Evolutionary conservation across 148 eudicot genomes (phyloP).

Genomic region (Nepenthes gracilis): DNA sequence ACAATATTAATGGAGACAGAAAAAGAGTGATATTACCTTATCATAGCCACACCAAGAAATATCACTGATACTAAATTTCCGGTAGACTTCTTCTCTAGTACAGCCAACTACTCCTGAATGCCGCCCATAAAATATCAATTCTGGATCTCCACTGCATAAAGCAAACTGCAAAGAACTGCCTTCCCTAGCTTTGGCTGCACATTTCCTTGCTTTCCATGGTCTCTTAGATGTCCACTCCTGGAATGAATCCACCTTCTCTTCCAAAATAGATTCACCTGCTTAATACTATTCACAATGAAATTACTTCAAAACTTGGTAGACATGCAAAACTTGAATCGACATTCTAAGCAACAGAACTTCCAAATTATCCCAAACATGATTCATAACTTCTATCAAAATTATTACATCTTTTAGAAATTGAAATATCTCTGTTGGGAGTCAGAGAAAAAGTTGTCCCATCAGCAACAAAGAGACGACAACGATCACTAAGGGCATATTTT

Average conservation of each 20-base stretch:
- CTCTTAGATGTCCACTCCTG: conserved; percentile 85
- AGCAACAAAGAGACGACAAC: conserved; percentile 92
- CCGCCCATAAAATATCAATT: conserved; percentile 72
- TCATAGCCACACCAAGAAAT: conserved; percentile 57
- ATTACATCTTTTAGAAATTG: conserved; percentile 29
- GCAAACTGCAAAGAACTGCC: conserved; percentile 16
- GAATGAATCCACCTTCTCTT: conserved; percentile 29
- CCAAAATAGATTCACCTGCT: conserved; percentile 35
- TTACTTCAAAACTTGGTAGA: conserved; percentile 8
- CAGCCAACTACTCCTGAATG: conserved; percentile 85
- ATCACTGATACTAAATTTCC: conserved; percentile 17
- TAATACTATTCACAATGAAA: conserved; percentile 13
- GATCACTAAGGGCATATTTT: conserved; percentile 69
- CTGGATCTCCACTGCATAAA: conserved; percentile 36
- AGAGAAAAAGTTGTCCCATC: conserved; percentile 78
- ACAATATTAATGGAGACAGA: not conserved
- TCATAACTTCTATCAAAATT: conserved; percentile 2
- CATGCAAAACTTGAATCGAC: not conserved
- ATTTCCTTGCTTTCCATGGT: conserved; percentile 86
- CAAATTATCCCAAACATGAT: not conserved
- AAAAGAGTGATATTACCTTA: conserved; percentile 36
- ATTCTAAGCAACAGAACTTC: not conserved
- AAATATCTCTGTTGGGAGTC: conserved; percentile 27
- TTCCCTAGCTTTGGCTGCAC: conserved; percentile 45
- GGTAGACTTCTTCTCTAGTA: conserved; percentile 44